Base-by-base conservation (phyloP, 192 early-diverging fungal species). In the Pilobolus umbonatus region DNA sequence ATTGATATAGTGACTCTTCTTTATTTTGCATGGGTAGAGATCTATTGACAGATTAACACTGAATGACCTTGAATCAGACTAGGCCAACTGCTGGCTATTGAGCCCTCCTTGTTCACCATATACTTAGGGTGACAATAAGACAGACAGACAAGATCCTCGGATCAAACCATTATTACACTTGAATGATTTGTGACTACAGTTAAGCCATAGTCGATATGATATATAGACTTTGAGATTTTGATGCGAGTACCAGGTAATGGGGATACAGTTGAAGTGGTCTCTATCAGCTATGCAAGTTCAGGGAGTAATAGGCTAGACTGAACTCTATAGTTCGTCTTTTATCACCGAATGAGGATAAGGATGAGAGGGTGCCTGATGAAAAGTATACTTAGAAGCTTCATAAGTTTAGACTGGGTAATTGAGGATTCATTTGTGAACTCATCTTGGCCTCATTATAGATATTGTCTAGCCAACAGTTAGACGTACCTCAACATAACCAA, bases 31-130 rank as follows among this genome's bases (percentile, higher is more conserved):
- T n/a, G n/a, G n/a, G n/a, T n/a, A n/a, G n/a, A n/a, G n/a, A n/a
- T n/a, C n/a, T n/a, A n/a, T n/a, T n/a, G n/a, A n/a, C n/a, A 1
- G 2, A 15, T 15, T 38, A 15, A 38, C 2, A 15, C 36, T 38
- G 9, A 38, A 38, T 12, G 10, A 38, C 1, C 36, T 38, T 38
- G 36, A 15, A 38, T 0, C 15, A 69, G 77, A 85, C 60, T 59
- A 80, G 9, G 88, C 88, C 1, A 80, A 88, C 64, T 86, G 85
- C 47, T 95, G 95, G 95, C 75, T 98, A 6, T 74, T 95, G 47
- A 90, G 88, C 52, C 95, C 95, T 25, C 95, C 95, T 0, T 98
- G 95, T 57, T 93, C 95, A 76, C 81, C 84, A 1, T 87, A 88
- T 54, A 89, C 87, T 0, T 74, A 79, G 9, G 90, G 87, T 19